Evolutionary conservation across 306 rosid genomes (phyloP), one percentile per base, ranked within the genome.

Genomic region (Casuarina equisetifolia): DNA sequence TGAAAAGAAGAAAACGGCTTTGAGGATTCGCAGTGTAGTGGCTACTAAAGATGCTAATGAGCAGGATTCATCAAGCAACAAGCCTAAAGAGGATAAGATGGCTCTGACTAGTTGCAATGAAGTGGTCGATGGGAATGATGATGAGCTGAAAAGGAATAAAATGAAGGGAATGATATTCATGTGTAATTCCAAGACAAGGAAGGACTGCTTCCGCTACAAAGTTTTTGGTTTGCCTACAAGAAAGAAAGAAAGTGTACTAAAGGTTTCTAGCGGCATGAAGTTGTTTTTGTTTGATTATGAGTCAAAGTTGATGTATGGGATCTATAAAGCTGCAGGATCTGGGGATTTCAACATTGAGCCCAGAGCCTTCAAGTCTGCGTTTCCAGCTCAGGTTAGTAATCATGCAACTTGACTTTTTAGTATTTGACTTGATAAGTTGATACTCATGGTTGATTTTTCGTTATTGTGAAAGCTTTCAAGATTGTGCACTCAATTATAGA

Each of bases 321-420:
- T 67, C 51, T 67, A 67, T 35, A 67, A 42, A 67, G 71, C 71
- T 5, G 4, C 32, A 43, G 71, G 50, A 67, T 35, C 50, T 3
- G 71, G 71, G 35, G 50, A 15, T 67, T 67, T 16, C n/a, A 16
- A 67, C 50, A 67, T 67, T n/a, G 71, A 67, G 71, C 71, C 71
- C 9, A 67, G 4, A 44, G 71, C 71, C 42, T 67, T 67, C 71
- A 67, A 67, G 51, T 17, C 71, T 42, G 36, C 50, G 25, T 67
- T 67, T 50, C 71, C 50, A 32, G 71, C 71, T 42, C 71, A 67
- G 71, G 71, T 67, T 42, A 67, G 71, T 43, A 67, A 67, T 67
- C 71, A 42, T 35, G 3, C 69, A 62, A 35, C 12, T 17, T 13
- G 10, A 62, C 12, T 40, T 42, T 9, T 67, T 67, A 67, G n/a